These are phyloP conservation scores for Vinca minor DNA, from an alignment of 257 asterid genomes.

Conservation along the genomic window DNA sequence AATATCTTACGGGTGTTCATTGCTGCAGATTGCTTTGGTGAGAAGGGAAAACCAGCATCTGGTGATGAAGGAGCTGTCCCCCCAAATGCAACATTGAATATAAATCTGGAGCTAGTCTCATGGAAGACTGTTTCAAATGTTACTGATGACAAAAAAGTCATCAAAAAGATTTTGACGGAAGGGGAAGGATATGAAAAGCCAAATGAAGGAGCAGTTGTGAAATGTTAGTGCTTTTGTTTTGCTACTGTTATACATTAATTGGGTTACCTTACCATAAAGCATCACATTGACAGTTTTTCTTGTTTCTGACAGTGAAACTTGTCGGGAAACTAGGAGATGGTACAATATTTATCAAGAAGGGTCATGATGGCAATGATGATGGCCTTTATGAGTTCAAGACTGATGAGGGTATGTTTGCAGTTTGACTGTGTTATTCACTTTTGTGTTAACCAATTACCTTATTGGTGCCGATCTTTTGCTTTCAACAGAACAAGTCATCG, in stretches of 20 bases:
- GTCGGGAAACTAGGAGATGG: slow-evolving; percentile 50
- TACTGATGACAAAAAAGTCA: slow-evolving; percentile 37
- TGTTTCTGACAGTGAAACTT: slow-evolving; percentile 33
- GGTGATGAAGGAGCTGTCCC: slow-evolving; percentile 40
- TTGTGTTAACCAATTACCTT: background rate
- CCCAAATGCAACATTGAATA: slow-evolving; percentile 36
- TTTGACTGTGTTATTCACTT: background rate
- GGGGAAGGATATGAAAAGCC: slow-evolving; percentile 53
- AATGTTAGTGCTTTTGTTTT: slow-evolving; percentile 16
- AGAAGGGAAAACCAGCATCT: slow-evolving; percentile 44
- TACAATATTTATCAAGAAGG: slow-evolving; percentile 39
- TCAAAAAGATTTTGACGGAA: slow-evolving; percentile 43
- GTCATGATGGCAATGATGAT: slow-evolving; percentile 24
- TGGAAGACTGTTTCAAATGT: slow-evolving; percentile 49
- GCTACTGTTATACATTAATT: background rate
- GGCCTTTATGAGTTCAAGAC: slow-evolving; percentile 43
- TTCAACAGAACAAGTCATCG: slow-evolving; percentile 30
- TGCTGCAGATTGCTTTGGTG: slow-evolving; percentile 52
- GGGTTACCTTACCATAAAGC: background rate
- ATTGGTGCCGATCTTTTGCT: background rate
- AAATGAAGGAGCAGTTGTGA: slow-evolving; percentile 46
- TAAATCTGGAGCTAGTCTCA: slow-evolving; percentile 36
- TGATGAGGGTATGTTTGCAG: slow-evolving; percentile 35
- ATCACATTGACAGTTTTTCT: background rate
- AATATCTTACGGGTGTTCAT: background rate